phyloP scores from a whole-genome alignment of 1,139 yeast genomes.

The Candida labiduridarum region DNA sequence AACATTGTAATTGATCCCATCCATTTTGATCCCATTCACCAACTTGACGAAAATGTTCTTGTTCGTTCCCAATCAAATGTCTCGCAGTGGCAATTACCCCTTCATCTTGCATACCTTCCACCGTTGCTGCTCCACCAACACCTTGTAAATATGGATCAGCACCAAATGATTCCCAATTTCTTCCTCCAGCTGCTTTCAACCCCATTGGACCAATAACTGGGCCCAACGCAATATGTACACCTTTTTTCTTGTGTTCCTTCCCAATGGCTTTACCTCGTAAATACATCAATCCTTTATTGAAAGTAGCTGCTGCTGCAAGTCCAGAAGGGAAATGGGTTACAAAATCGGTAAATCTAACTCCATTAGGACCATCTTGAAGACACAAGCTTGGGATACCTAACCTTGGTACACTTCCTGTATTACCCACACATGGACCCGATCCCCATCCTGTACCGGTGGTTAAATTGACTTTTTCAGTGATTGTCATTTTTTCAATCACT shows the following conservation, averaged over 20 bases:
- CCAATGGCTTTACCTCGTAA: slow-evolving; percentile 62
- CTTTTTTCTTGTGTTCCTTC: slow-evolving; percentile 55
- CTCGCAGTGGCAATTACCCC: slow-evolving; percentile 59
- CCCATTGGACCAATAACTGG: slow-evolving; percentile 71
- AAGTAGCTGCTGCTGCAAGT: slow-evolving; percentile 59
- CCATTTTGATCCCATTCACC: slow-evolving; percentile 55
- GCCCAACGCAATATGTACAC: slow-evolving; percentile 63
- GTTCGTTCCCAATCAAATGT: slow-evolving; percentile 64
- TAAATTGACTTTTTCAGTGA: slow-evolving; percentile 60
- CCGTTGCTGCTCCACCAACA: slow-evolving; percentile 52
- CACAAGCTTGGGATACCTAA: slow-evolving; percentile 60
- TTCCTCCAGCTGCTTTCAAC: slow-evolving; percentile 61
- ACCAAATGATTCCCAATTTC: slow-evolving; percentile 71
- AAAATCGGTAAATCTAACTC: slow-evolving; percentile 60
- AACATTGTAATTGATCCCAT: slow-evolving; percentile 40
- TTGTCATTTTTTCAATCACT: slow-evolving; percentile 54
- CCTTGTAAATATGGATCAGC: slow-evolving; percentile 68
- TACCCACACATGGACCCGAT: slow-evolving; percentile 65
- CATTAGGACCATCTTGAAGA: slow-evolving; percentile 67
- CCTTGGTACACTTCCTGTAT: slow-evolving; percentile 61
- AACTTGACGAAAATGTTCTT: slow-evolving; percentile 63
- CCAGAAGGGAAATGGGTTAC: slow-evolving; percentile 63
- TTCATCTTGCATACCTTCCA: slow-evolving; percentile 60
- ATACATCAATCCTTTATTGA: slow-evolving; percentile 54
- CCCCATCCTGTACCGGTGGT: slow-evolving; percentile 73